Percentiles rank a stretch among this genome's conserved stretches.
phyloP scores from a whole-genome alignment of 2,329 filamentous ascomycete species.

The Sarocladiaceae sp. region DNA sequence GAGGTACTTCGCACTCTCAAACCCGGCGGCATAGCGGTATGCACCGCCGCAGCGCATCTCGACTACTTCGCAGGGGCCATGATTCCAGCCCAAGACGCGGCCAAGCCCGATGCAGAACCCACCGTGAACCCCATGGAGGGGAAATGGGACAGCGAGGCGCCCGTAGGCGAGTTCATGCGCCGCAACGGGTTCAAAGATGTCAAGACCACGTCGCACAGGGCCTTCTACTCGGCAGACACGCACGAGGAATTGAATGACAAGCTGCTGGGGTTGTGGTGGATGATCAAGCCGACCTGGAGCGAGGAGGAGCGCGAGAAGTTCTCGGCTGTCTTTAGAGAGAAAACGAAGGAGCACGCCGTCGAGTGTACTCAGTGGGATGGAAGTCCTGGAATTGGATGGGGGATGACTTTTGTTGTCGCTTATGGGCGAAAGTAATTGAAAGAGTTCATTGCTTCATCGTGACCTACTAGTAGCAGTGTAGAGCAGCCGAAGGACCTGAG shows the following conservation, averaged over 20 bases:
- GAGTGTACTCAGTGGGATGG: not conserved
- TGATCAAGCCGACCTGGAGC: not conserved
- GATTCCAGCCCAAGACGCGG: not conserved
- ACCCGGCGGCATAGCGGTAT: slow-evolving; percentile 26
- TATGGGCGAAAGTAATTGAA: too few species aligned
- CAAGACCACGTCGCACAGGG: not conserved
- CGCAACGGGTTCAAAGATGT: not conserved
- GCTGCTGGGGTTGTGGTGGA: not conserved
- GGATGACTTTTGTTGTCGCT: not conserved
- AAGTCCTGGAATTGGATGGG: not conserved
- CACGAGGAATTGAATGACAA: not conserved
- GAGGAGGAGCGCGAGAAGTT: not conserved
- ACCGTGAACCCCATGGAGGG: not conserved
- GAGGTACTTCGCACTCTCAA: slow-evolving; percentile 33
- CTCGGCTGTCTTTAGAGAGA: not conserved
- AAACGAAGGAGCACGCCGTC: not conserved
- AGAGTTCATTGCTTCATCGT: too few species aligned
- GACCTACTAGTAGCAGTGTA: too few species aligned
- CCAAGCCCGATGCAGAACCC: not conserved
- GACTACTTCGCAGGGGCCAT: not conserved
- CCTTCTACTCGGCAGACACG: not conserved
- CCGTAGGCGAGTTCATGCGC: not conserved
- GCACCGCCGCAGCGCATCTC: not conserved
- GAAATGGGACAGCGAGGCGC: not conserved
- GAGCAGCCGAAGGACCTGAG: too few species aligned